Base-by-base conservation (phyloP, 768 basidiomycete genomes). In the Kwoniella sp. region DNA sequence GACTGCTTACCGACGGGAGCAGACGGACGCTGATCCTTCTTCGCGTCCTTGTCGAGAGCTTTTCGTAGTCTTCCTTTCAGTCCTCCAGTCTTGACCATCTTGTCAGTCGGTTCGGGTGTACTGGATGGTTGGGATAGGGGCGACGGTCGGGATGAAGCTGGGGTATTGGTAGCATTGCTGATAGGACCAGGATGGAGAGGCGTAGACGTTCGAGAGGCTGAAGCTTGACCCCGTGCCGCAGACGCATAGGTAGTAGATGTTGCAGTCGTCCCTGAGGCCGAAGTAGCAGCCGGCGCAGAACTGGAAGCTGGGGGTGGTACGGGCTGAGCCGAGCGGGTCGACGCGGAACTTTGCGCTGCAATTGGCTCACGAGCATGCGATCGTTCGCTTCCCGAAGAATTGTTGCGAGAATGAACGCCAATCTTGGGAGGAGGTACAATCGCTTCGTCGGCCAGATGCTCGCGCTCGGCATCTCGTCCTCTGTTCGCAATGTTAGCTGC, bases 61-160 rank as follows among this genome's bases (percentile, higher is more conserved):
- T 90, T 87, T 47, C 89, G 87, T 45, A 92, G 83, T 62, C 87
- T 86, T 71, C 86, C 88, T 77, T 92, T 93, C 69, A 94, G 83
- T 0, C 92, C 92, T 15, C 86, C 85, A 25, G 63, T 68, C 52
- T 77, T 79, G 25, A 64, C 68, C 66, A 65, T 68, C 57, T 71
- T 68, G 17, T 74, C 73, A 29, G 66, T 67, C 25, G 68, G 67
- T 30, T 86, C 81, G 28, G 86, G 86, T 9, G 86, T 84, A 65
- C 84, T 86, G 61, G 82, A 85, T 53, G 69, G 63, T 77, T 90
- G 88, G 22, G 88, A 88, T 28, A 89, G 82, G 34, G 90, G 89
- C 23, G 89, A 89, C 30, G 78, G 70, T 20, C 75, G 55, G 8
- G 71, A 61, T 0, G 58, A 48, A 20, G 64, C 65, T 34, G 72